phyloP scores from a whole-genome alignment of 768 basidiomycete genomes.

The Lactarius indigo region DNA sequence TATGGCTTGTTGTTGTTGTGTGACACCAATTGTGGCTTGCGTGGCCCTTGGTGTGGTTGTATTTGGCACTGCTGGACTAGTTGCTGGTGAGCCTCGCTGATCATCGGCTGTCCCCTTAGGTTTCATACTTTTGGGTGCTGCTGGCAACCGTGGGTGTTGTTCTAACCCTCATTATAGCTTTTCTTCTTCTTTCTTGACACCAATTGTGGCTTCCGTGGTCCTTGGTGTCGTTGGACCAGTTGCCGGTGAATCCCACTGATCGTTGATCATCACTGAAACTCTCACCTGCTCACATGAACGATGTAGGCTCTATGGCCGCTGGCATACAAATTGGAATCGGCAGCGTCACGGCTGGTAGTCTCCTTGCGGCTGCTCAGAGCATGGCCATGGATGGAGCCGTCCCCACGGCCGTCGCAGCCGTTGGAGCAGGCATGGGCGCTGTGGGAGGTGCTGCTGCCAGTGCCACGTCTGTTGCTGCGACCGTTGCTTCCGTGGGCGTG shows the following conservation, averaged over 20 bases:
- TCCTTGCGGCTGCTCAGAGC: slow-evolving; percentile 2
- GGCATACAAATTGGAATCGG: neutral
- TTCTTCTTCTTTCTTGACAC: too few relatives aligned
- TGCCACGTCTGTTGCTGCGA: neutral
- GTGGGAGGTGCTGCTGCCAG: neutral
- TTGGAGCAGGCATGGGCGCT: neutral
- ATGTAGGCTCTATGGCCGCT: slow-evolving; percentile 5
- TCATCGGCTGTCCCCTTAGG: too few relatives aligned
- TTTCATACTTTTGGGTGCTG: too few relatives aligned
- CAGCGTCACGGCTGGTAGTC: neutral
- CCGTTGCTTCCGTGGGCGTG: too few relatives aligned
- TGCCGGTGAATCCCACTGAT: too few relatives aligned
- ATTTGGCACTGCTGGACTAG: slow-evolving; percentile 5
- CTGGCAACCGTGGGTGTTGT: too few relatives aligned
- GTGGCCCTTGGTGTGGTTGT: neutral
- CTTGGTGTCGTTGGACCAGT: too few relatives aligned
- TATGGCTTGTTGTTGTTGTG: too few relatives aligned
- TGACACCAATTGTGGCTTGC: slow-evolving; percentile 1
- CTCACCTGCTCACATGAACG: neutral
- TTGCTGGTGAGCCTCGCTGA: slow-evolving; percentile 1
- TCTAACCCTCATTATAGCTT: too few relatives aligned
- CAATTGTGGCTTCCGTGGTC: too few relatives aligned
- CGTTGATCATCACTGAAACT: neutral
- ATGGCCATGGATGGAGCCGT: neutral
- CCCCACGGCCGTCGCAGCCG: neutral